A percentile compares a stretch with the other conserved stretches of the same genome.
phyloP scores from a whole-genome alignment of 2,329 filamentous ascomycete genomes.

The Microcyclosporella mali region DNA sequence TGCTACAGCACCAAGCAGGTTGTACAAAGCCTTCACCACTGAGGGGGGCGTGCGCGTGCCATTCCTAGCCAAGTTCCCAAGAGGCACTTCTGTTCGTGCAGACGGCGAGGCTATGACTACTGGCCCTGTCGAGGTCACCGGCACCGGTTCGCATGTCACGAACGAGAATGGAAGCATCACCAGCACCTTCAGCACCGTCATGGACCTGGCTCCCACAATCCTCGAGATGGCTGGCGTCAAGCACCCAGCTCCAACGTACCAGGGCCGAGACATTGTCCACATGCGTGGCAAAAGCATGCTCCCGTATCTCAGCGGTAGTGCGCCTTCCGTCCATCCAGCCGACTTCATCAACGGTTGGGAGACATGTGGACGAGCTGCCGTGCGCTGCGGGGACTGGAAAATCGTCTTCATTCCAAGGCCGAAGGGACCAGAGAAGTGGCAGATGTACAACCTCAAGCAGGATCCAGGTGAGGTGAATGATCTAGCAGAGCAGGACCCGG shows the following conservation, averaged over 20 bases:
- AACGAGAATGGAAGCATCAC: conserved; percentile 37
- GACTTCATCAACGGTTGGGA: conserved; percentile 54
- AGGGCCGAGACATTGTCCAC: conserved; percentile 45
- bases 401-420: conserved; percentile 52
- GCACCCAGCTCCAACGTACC: conserved; percentile 50
- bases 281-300: conserved; percentile 49
- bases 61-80: conserved; percentile 41
- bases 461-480: conserved; percentile 48
- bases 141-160: conserved; percentile 20
- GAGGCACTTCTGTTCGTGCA: conserved; percentile 11
- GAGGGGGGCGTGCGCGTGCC: conserved; percentile 50
- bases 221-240: conserved; percentile 44
- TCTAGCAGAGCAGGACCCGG: conserved; percentile 33
- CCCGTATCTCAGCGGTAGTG: conserved; percentile 34
- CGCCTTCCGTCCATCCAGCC: conserved; percentile 42
- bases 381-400: conserved; percentile 53
- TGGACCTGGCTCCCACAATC: conserved; percentile 40
- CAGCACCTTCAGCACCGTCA: conserved; percentile 45
- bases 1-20: conserved; percentile 45
- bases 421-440: conserved; percentile 53
- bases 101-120: conserved; percentile 33
- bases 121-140: conserved; percentile 40
- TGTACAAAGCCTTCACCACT: conserved; percentile 44
- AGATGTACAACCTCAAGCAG: conserved; percentile 49
- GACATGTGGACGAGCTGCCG: conserved; percentile 48